Conservation (phyloP, 352 stramenopile species). For the Saprolegnia diclina region DNA sequence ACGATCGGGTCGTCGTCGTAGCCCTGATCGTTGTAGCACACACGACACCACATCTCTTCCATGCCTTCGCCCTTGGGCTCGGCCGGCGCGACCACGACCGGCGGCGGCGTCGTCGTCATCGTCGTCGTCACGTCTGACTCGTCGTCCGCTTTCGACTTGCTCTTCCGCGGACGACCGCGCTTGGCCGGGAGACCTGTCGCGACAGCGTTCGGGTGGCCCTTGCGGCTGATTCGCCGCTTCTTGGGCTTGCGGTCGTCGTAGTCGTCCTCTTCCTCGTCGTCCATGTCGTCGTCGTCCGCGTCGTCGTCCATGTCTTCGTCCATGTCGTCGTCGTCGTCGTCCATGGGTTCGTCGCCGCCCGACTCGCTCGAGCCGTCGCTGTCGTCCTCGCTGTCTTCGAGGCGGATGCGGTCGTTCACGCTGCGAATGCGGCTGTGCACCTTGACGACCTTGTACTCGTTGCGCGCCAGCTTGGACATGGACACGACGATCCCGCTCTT, state of each 20-base stretch:
- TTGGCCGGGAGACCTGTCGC: not conserved
- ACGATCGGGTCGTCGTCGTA: slow-evolving; percentile 85
- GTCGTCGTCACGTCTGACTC: slow-evolving; percentile 23
- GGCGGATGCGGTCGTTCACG: slow-evolving; percentile 10
- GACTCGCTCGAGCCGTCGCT: slow-evolving; percentile 19
- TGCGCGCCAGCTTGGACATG: slow-evolving; percentile 18
- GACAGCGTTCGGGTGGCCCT: not conserved
- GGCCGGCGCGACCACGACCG: slow-evolving; percentile 45
- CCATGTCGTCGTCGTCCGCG: slow-evolving; percentile 43
- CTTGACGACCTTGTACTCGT: slow-evolving; percentile 30
- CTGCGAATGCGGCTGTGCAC: slow-evolving; percentile 33
- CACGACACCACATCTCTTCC: slow-evolving; percentile 84
- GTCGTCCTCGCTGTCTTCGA: slow-evolving; percentile 29
- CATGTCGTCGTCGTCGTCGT: slow-evolving; percentile 30
- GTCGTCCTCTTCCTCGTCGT: slow-evolving; percentile 40
- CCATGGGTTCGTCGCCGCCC: slow-evolving; percentile 22
- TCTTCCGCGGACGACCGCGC: slow-evolving; percentile 29
- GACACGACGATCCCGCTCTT: slow-evolving; percentile 34
- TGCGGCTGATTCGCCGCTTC: slow-evolving; percentile 30
- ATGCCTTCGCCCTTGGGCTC: not conserved
- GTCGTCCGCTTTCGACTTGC: slow-evolving; percentile 35
- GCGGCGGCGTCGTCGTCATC: slow-evolving; percentile 31
- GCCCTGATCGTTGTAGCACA: slow-evolving; percentile 84
- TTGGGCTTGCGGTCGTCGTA: slow-evolving; percentile 36
- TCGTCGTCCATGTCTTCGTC: slow-evolving; percentile 22